Conservation (phyloP, 495 filamentous ascomycete species). For the Penicillium longicatenatum region DNA sequence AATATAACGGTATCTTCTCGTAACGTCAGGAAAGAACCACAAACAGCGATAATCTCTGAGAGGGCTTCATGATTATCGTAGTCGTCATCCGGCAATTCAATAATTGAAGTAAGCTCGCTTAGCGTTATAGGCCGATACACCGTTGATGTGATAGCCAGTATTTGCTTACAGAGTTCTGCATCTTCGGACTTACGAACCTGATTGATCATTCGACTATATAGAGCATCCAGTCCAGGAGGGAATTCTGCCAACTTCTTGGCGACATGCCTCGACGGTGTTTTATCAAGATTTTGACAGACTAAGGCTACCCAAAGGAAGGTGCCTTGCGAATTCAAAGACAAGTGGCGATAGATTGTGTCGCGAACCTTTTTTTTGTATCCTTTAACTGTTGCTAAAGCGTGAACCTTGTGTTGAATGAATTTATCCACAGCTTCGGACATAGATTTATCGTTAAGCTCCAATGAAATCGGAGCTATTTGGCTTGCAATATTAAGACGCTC, state of each 20-base stretch:
- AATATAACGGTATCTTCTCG: constrained; percentile 1
- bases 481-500: background rate
- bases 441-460: constrained; percentile 1
- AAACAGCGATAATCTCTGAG: constrained; percentile 3
- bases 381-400: background rate
- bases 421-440: background rate
- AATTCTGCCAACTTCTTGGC: background rate
- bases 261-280: background rate
- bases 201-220: constrained; percentile 2
- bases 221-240: constrained; percentile 3
- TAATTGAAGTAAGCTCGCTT: background rate
- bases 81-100: background rate
- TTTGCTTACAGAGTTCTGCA: background rate
- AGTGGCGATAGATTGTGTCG: constrained; percentile 42
- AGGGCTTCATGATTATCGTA: background rate
- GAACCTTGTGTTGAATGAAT: constrained; percentile 4
- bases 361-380: constrained; percentile 31
- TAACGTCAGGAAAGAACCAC: constrained; percentile 10
- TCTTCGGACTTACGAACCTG: constrained; percentile 4
- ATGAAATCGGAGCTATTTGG: background rate
- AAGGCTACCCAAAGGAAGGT: too few relatives aligned
- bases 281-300: background rate
- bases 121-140: background rate
- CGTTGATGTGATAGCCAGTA: constrained; percentile 2
- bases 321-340: constrained; percentile 28